Base-by-base conservation (phyloP, 2,329 filamentous ascomycete genomes). In the Orbilia javanica region DNA sequence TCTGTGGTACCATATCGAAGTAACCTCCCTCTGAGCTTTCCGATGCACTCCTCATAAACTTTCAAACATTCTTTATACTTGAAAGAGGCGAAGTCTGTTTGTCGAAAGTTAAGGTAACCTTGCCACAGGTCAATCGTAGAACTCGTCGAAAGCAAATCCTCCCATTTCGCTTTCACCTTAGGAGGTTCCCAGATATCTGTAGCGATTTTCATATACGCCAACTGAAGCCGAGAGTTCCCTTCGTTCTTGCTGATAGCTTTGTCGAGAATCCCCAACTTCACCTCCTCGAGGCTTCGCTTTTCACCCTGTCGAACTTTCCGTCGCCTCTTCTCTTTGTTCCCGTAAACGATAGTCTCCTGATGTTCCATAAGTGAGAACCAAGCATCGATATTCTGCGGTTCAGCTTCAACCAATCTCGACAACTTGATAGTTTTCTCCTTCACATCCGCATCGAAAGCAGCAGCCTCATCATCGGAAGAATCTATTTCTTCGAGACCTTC, bases 331-430 rank as follows among this genome's bases (percentile, higher is more conserved):
- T 73, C 74, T 20, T 68, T 73, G 15, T 48, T 67, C 4, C 74
- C 74, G 27, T 72, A 73, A 11, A 95, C 85, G 69, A 96, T 86
- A 1, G 84, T 83, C 79, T 93, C 90, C 84, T 98, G 95, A 78
- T 97, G 90, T 6, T 90, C 85, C 53, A 95, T 91, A n/a, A 97
- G 86, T 42, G 89, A 87, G 15, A 96, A 84, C 95, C 95, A 98
- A 18, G 89, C 87, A 48, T 90, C 85, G 20, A 92, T 86, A 81
- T 96, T 88, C 4, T 87, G 83, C 0, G 94, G 93, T 22, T 89
- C 83, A 0, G 91, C 86, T 69, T 91, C 90, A 36, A 93, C 89
- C 31, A 83, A 87, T 86, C 4, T 80, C 53, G 34, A 81, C 46
- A 62, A 82, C 79, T 27, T 83, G 81, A 15, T 83, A 67, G 18